These are phyloP conservation scores for Aechmea fasciata DNA, from an alignment of 176 grass and related monocot genomes.

Conservation along the genomic window DNA sequence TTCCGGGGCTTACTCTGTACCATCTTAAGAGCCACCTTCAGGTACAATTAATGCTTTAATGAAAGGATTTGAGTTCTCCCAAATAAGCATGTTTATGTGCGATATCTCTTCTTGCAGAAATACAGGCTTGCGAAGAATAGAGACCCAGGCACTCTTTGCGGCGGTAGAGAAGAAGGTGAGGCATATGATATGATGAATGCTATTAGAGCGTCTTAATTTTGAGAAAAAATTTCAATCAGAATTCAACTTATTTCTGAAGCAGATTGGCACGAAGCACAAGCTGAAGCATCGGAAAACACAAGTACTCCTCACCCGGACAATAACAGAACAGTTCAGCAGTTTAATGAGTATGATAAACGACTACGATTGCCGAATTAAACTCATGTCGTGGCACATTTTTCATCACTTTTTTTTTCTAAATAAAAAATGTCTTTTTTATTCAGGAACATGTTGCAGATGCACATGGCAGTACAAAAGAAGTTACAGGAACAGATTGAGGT, in stretches of 20 bases:
- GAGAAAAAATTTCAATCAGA: not conserved
- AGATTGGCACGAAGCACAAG: too few relatives aligned
- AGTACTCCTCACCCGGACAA: not conserved
- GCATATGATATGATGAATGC: not conserved
- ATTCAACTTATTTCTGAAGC: too few relatives aligned
- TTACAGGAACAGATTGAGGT: slow-evolving; percentile 75
- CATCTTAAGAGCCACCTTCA: slow-evolving; percentile 96
- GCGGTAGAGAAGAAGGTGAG: slow-evolving; percentile 19
- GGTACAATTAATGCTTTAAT: slow-evolving; percentile 20
- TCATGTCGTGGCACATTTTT: not conserved
- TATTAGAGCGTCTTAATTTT: not conserved
- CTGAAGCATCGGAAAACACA: not conserved
- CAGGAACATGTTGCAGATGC: slow-evolving; percentile 40
- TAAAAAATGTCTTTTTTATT: slow-evolving; percentile 1
- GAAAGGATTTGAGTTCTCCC: not conserved
- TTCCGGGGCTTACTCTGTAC: slow-evolving; percentile 71
- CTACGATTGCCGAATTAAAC: not conserved
- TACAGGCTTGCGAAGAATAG: slow-evolving; percentile 50
- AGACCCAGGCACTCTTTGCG: slow-evolving; percentile 1
- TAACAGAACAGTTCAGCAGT: slow-evolving; percentile 8
- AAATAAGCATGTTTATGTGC: not conserved
- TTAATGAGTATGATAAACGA: slow-evolving; percentile 4
- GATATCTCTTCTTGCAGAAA: slow-evolving; percentile 35
- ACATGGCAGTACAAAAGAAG: slow-evolving; percentile 55
- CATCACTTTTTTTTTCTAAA: not conserved